Conservation (phyloP, 345 rosid species). For the Cardamine chenopodiifolia region DNA sequence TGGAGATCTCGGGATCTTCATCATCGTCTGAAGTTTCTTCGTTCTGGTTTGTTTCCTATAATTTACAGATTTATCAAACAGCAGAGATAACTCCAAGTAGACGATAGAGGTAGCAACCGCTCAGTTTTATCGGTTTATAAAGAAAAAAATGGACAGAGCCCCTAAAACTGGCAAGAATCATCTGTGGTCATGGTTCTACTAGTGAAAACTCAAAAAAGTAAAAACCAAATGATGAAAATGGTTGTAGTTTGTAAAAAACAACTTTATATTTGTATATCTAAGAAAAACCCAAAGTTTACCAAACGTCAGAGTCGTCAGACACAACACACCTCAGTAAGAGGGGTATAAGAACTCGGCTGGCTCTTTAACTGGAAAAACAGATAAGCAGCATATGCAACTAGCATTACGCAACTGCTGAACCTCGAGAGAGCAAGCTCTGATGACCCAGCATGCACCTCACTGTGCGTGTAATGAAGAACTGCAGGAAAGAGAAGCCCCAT, state of each 20-base stretch:
- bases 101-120: background rate
- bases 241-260: slow-evolving; percentile 1
- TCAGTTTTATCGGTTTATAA: background rate
- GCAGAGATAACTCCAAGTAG: slow-evolving; percentile 34
- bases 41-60: slow-evolving; percentile 60
- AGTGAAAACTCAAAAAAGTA: background rate
- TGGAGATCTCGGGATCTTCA: slow-evolving; percentile 77
- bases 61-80: slow-evolving; percentile 32
- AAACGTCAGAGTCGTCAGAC: slow-evolving; percentile 16
- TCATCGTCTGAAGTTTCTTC: slow-evolving; percentile 50
- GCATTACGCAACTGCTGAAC: slow-evolving; percentile 95
- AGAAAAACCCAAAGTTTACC: background rate
- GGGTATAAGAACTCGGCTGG: slow-evolving; percentile 54
- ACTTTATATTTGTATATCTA: background rate
- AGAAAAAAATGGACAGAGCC: background rate
- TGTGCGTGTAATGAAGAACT: slow-evolving; percentile 83
- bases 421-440: slow-evolving; percentile 94
- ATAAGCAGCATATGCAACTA: slow-evolving; percentile 80
- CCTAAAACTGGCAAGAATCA: background rate
- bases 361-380: slow-evolving; percentile 79
- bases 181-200: background rate
- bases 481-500: slow-evolving; percentile 97
- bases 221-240: background rate
- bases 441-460: slow-evolving; percentile 81
- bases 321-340: slow-evolving; percentile 62